Base-by-base conservation (phyloP, 306 rosid species). In the Sophora flavescens region DNA sequence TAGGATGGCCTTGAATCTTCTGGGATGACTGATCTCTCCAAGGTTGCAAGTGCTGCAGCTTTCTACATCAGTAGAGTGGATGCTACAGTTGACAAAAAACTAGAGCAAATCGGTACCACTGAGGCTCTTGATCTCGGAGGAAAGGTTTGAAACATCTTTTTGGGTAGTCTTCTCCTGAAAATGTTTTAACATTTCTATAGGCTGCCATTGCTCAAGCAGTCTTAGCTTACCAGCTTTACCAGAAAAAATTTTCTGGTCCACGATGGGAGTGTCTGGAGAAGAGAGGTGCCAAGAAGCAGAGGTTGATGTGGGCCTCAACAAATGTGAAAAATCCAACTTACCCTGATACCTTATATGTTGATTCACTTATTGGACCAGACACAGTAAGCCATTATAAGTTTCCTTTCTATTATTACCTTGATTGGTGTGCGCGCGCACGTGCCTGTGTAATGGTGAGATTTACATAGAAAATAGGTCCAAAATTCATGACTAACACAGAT, bases 51-150 rank as follows among this genome's bases (percentile, higher is more conserved):
- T 84, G 96, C 93, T 22, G 96, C 97, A 72, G 93, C 97, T 72
- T 95, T 95, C 84, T 92, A 90, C 87, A 96, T 95, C 74, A 92
- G 98, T 84, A 85, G 98, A 53, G 97, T 95, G 47, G 98, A 95
- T 79, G 33, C 79, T 38, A 84, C 85, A 54, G 36, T 94, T 45
- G 97, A 94, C 88, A 89, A 85, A 74, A 82, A 85, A 84, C 97
- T 95, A 18, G 91, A 87, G 70, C 86, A 86, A 81, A 86, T 88
- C 65, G 96, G 96, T 68, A 92, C 90, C 26, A 58, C 82, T 6
- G 96, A 90, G 84, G 96, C 97, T 68, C 92, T 95, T 72, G 86
- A 92, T 77, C 88, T 95, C 51, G 88, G 85, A 68, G 98, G 97
- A 84, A 95, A 89, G 92, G 98, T 89, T 5, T 50, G 59, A 52